phyloP scores from a whole-genome alignment of 306 rosid genomes.

The Pyrus betulifolia region DNA sequence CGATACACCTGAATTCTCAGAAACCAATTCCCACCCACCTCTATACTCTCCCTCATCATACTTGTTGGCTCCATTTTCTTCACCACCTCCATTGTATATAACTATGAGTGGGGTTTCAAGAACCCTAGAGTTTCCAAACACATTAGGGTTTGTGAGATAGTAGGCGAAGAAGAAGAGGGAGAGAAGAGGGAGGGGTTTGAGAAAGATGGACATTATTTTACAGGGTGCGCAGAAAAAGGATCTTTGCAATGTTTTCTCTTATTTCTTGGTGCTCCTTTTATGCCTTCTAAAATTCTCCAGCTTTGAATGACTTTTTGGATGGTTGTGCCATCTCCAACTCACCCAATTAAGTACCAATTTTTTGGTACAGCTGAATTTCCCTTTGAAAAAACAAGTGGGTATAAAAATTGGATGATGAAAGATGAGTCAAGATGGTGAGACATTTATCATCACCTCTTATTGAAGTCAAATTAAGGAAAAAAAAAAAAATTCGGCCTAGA shows the following conservation, averaged over 20 bases:
- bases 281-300: background rate
- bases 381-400: too few relatives aligned
- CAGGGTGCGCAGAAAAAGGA: background rate
- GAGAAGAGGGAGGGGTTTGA: conserved; percentile 7
- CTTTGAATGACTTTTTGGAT: background rate
- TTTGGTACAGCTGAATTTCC: too few relatives aligned
- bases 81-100: background rate
- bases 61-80: background rate
- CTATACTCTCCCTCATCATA: background rate
- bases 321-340: background rate
- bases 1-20: conserved; percentile 6
- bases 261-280: background rate
- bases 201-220: background rate
- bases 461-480: too few relatives aligned
- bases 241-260: background rate
- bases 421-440: too few relatives aligned
- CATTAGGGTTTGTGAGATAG: background rate
- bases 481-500: too few relatives aligned
- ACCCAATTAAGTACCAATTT: too few relatives aligned
- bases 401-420: too few relatives aligned
- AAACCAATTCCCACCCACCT: conserved; percentile 11
- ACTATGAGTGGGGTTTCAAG: background rate
- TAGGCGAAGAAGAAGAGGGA: background rate
- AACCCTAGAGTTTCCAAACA: background rate
- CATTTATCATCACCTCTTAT: too few relatives aligned